These are phyloP conservation scores for Arctostaphylos glauca DNA, from an alignment of 148 eudicot species.

Conservation along the genomic window DNA sequence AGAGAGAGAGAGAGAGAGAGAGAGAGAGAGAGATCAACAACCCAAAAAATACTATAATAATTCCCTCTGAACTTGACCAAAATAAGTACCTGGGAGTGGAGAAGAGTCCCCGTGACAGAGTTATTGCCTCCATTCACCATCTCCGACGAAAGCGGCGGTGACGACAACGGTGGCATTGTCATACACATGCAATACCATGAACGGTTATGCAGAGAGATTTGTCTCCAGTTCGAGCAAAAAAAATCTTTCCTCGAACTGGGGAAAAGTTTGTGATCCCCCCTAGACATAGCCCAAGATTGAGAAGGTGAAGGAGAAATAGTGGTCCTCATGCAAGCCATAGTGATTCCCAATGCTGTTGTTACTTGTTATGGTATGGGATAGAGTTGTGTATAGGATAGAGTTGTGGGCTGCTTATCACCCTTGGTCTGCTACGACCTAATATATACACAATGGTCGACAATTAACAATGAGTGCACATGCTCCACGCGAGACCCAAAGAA, in stretches of 20 bases:
- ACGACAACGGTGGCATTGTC: background rate
- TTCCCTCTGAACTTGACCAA: background rate
- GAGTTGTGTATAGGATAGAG: too few relatives aligned
- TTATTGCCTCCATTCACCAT: background rate
- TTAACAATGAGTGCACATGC: background rate
- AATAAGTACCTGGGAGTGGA: background rate
- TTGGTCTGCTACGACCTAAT: background rate
- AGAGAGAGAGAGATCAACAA: too few relatives aligned
- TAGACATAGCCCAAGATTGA: background rate
- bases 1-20: too few relatives aligned
- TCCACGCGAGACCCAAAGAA: background rate
- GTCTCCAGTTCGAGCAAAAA: background rate
- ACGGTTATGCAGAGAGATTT: background rate
- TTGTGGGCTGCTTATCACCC: too few relatives aligned
- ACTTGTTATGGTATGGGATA: too few relatives aligned
- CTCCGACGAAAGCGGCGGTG: background rate
- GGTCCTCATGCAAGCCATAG: background rate
- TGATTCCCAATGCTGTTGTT: background rate
- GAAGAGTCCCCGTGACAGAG: background rate
- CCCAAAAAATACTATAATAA: background rate
- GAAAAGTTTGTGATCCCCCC: background rate
- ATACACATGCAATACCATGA: background rate
- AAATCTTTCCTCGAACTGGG: background rate
- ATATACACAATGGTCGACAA: background rate
- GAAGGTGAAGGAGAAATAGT: background rate